phyloP scores from a whole-genome alignment of 2,329 filamentous ascomycete genomes.

The Fonsecaea pugnacius region DNA sequence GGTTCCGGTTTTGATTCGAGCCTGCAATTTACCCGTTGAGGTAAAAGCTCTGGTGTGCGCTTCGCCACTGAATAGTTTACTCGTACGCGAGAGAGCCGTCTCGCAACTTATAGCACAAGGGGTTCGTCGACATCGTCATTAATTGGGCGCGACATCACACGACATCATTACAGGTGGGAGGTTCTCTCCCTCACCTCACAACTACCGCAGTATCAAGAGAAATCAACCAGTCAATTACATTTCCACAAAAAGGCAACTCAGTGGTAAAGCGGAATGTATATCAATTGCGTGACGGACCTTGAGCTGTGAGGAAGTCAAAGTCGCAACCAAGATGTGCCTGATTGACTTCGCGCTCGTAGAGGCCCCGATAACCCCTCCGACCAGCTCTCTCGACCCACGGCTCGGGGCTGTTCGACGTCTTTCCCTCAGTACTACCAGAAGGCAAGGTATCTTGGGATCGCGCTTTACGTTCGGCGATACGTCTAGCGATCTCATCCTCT shows the following conservation, averaged over 20 bases:
- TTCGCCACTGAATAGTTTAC: background rate
- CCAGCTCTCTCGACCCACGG: slow-evolving; percentile 38
- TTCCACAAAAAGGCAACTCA: background rate
- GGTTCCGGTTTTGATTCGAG: slow-evolving; percentile 5
- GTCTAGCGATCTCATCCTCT: slow-evolving; percentile 47
- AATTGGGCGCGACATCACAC: too few species aligned
- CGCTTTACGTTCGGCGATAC: slow-evolving; percentile 42
- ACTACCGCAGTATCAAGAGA: background rate
- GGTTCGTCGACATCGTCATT: background rate
- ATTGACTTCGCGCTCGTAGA: slow-evolving; percentile 51
- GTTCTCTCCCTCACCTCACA: too few species aligned
- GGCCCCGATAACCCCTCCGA: slow-evolving; percentile 46
- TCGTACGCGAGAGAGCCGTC: background rate
- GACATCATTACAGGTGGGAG: too few species aligned
- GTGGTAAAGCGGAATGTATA: background rate
- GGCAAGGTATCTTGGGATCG: background rate
- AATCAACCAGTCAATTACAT: background rate
- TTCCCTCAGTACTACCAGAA: background rate
- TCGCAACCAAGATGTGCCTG: slow-evolving; percentile 49
- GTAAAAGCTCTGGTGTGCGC: slow-evolving; percentile 13
- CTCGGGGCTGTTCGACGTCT: slow-evolving; percentile 11
- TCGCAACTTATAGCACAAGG: background rate
- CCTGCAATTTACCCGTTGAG: slow-evolving; percentile 16
- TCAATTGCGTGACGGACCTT: slow-evolving; percentile 16
- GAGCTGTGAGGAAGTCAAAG: slow-evolving; percentile 40